These are phyloP conservation scores for Capsella rubella DNA, from an alignment of 441 rosid species.

Conservation along the genomic window DNA sequence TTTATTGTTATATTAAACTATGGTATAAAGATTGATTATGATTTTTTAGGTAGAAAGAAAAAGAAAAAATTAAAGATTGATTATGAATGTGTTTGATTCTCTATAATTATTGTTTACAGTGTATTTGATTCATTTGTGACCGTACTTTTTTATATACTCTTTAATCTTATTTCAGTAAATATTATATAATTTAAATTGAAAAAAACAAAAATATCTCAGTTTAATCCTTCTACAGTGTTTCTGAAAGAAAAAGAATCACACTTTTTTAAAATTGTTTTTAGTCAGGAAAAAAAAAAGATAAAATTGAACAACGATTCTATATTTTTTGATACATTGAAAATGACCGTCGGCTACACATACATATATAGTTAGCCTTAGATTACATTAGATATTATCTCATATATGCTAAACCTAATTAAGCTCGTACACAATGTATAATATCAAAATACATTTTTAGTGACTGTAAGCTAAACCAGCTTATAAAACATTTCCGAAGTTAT, in stretches of 20 bases:
- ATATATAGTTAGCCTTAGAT: no score
- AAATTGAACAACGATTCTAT: no score
- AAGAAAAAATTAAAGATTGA: slow-evolving; percentile 14
- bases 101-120: background rate
- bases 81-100: background rate
- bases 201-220: background rate
- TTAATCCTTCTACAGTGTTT: no score
- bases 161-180: background rate
- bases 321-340: no score
- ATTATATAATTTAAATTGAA: background rate
- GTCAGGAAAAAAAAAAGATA: background rate
- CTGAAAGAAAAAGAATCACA: background rate
- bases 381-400: no score
- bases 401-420: no score
- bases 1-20: background rate
- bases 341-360: no score
- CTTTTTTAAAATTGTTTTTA: background rate
- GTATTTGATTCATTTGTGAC: background rate
- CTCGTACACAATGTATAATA: no score
- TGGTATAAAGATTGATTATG: slow-evolving; percentile 29
- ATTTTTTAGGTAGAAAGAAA: no score
- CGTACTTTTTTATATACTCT: background rate
- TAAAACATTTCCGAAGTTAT: no score
- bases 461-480: background rate
- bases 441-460: background rate